Base-by-base conservation (phyloP, 495 filamentous ascomycete species). In the Chaetomium cochliodes region DNA sequence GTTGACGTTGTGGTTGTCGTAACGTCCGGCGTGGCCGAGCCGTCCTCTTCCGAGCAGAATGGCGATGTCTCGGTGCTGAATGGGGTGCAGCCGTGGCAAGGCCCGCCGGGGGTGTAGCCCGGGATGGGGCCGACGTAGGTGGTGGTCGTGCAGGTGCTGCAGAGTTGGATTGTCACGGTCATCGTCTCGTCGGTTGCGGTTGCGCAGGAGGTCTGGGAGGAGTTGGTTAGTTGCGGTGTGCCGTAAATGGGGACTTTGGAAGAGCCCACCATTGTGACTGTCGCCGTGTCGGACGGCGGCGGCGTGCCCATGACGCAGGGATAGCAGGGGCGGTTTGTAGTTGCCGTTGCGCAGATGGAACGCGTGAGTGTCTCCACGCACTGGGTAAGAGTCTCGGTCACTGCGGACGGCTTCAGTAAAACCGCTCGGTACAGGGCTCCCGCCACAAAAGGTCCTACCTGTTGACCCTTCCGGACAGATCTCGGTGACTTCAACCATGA, bases 291-390 rank as follows among this genome's bases (percentile, higher is more conserved):
- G 13, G 57, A 53, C 0, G 72, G 52, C 13, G 67, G 18, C 15
- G 66, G 66, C 15, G 69, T 65, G 12, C 62, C 65, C 47, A 69
- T 67, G 30, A 72, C 67, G 58, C 78, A 80, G 15, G 74, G 72
- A 25, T 79, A 80, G 62, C 78, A 80, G 11, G 77, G 75, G 37
- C 66, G 67, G 53, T 69, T 70, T 2, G 74, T 63, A 3, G 71
- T 71, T 1, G 70, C 67, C 7, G 74, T 76, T 37, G 75, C 66
- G 69, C 74, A 79, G 57, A 80, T 80, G n/a, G 77, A 73, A 37
- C 75, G 72, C 0, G 70, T 68, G 46, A 72, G 62, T 0, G 77
- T 79, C 47, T 69, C 64, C 13, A 73, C 64, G 47, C 54, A 54
- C 33, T 68, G 46, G 12, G 70, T 73, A 16, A 51, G 23, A 1